These are phyloP conservation scores for Plantago lanceolata DNA, from an alignment of 305 asterid species.

Conservation along the genomic window DNA sequence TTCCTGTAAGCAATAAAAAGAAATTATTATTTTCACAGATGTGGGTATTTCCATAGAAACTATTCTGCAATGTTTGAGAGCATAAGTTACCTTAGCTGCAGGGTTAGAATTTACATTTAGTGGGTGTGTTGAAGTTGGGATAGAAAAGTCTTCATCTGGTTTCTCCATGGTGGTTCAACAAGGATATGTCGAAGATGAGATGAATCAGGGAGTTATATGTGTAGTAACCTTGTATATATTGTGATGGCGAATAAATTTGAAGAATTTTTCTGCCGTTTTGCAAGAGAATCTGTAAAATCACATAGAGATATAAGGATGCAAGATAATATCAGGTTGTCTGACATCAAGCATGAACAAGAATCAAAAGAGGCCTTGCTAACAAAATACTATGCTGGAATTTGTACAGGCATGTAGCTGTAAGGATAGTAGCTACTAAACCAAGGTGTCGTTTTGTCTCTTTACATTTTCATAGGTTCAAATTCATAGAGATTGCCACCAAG, in stretches of 20 bases:
- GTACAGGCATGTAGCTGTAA: constrained; percentile 9
- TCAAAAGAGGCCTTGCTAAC: not conserved
- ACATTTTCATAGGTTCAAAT: not conserved
- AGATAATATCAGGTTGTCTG: not conserved
- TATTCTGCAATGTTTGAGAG: not conserved
- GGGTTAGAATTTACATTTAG: not conserved
- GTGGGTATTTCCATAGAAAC: not conserved
- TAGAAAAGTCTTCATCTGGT: not conserved
- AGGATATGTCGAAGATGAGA: not conserved
- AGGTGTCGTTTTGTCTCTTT: not conserved
- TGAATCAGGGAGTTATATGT: not conserved
- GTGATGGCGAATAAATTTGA: not conserved
- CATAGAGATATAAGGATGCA: not conserved
- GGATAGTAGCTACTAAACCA: not conserved
- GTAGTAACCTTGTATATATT: not conserved
- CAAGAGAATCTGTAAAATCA: not conserved
- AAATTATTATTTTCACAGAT: not conserved
- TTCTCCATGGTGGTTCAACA: not conserved
- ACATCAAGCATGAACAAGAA: not conserved
- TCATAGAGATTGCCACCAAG: not conserved
- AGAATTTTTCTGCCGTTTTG: not conserved
- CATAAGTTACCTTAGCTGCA: not conserved
- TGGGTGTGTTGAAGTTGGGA: constrained; percentile 10
- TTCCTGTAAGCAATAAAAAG: constrained; percentile 13
- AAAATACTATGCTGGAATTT: not conserved